A percentile compares a stretch with the other conserved stretches of the same genome.
Conservation (phyloP, 2,329 filamentous ascomycete species). For the Ophiocordyceps camponoti-leonardi region DNA sequence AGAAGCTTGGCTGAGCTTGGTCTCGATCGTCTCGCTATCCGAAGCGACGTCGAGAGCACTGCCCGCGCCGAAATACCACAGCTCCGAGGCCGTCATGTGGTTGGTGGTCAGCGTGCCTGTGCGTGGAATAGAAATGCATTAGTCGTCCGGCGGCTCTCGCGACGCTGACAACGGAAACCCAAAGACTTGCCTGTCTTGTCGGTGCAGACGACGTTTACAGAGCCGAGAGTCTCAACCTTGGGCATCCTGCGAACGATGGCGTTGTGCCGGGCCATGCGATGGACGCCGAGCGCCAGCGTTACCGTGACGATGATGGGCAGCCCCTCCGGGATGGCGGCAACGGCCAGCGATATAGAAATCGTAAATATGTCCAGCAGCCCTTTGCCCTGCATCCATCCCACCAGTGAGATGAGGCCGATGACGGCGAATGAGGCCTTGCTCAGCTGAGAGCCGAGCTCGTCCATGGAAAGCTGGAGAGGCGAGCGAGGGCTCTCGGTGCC, state of each 20-base stretch:
- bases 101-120: slow-evolving; percentile 83
- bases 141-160: background rate
- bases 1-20: slow-evolving; percentile 53
- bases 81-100: slow-evolving; percentile 92
- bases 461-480: slow-evolving; percentile 90
- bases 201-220: slow-evolving; percentile 98
- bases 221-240: slow-evolving; percentile 91
- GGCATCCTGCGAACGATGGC: slow-evolving; percentile 92
- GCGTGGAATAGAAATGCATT: background rate
- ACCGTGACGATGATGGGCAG: slow-evolving; percentile 97
- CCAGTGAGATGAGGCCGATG: slow-evolving; percentile 79
- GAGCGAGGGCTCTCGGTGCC: slow-evolving; percentile 92
- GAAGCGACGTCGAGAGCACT: slow-evolving; percentile 33
- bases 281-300: slow-evolving; percentile 81
- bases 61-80: slow-evolving; percentile 77
- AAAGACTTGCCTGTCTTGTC: slow-evolving; percentile 72
- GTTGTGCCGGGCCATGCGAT: slow-evolving; percentile 89
- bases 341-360: slow-evolving; percentile 89
- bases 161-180: background rate
- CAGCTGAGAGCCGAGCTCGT: slow-evolving; percentile 85
- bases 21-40: slow-evolving; percentile 35
- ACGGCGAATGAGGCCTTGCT: slow-evolving; percentile 95
- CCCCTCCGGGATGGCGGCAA: slow-evolving; percentile 90
- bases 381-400: slow-evolving; percentile 83
- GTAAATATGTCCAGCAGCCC: slow-evolving; percentile 88